Base-by-base conservation (phyloP, 257 asterid genomes). In the Craterostigma plantagineum region DNA sequence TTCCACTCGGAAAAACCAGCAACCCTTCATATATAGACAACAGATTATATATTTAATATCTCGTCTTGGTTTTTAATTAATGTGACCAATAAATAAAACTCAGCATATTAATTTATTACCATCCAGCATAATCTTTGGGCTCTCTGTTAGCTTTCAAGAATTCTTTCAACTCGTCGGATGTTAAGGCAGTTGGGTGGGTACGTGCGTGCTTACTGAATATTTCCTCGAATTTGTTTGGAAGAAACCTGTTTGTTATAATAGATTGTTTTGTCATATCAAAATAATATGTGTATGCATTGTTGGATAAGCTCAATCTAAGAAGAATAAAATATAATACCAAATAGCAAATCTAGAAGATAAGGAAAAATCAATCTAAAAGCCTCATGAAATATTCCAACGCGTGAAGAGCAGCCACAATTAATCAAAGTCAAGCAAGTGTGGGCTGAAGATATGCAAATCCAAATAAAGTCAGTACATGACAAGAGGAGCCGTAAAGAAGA, bases 1-100 rank as follows among this genome's bases (percentile, higher is more conserved):
- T 68, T 74, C 98, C 98, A 82, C 63, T 87, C 98, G 0, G 68
- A 16, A 49, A 34, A 72, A 2, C 68, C 81, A 13, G 76, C 96
- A 38, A 80, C 0, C 77, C 96, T 85, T 65, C 48, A 40, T 11
- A 1, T 1, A 36, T 36, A 36, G 12, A 36, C 3, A 36, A 36
- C 8, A 36, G 8, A 36, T 10, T 36, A 36, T 8, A 12, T 36
- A 36, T 36, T 36, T 36, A 36, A 36, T 2, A 36, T 36, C 40
- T 23, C 30, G 6, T 23, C 4, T 2, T 23, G 6, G 30, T 23
- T 2, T 23, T 23, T 23, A 6, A n/a, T n/a, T 23, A 23, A 2
- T 23, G 30, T 23, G 30, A 23, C 30, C 2, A 23, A 23, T 23
- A 23, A 23, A n/a, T n/a, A n/a, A 23, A 23, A 23, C 30, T 23